Percentiles rank a stretch among this genome's conserved stretches.
Evolutionary conservation across 371 early-diverging fungal genomes (phyloP).

Genomic region (Mucor saturninus): DNA sequence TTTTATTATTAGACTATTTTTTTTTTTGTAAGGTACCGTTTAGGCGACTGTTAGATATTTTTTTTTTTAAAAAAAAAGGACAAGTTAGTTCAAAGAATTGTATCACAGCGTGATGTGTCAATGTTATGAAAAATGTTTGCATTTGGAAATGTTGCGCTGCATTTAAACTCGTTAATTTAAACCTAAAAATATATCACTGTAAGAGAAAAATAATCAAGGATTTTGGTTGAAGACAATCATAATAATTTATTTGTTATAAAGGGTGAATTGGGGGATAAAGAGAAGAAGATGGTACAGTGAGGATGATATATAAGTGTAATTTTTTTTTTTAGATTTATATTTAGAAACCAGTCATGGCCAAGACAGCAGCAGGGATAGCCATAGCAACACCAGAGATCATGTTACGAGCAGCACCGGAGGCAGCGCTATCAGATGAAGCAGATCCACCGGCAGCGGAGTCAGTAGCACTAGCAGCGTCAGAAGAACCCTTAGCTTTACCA

Average conservation of each 20-base stretch:
- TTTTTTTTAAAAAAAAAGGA: too few relatives aligned
- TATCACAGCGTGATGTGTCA: too few relatives aligned
- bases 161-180: too few relatives aligned
- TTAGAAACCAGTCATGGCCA: slow-evolving; percentile 34
- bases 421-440: slow-evolving; percentile 5
- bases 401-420: slow-evolving; percentile 18
- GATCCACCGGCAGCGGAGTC: not conserved
- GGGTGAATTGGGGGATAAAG: not conserved
- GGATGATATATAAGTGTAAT: not conserved
- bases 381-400: slow-evolving; percentile 19
- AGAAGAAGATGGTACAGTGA: slow-evolving; percentile 17
- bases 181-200: not conserved
- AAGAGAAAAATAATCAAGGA: not conserved
- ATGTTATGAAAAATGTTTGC: too few relatives aligned
- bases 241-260: slow-evolving; percentile 5
- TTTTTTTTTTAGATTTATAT: slow-evolving; percentile 3
- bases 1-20: too few relatives aligned
- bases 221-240: not conserved
- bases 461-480: slow-evolving; percentile 6
- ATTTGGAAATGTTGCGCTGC: too few relatives aligned
- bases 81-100: too few relatives aligned
- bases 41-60: too few relatives aligned
- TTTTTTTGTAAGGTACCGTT: too few relatives aligned
- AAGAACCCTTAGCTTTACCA: slow-evolving; percentile 1
- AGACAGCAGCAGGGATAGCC: slow-evolving; percentile 25